Base-by-base conservation (phyloP, 805 yeast species). In the Yamadazyma philogaea region DNA sequence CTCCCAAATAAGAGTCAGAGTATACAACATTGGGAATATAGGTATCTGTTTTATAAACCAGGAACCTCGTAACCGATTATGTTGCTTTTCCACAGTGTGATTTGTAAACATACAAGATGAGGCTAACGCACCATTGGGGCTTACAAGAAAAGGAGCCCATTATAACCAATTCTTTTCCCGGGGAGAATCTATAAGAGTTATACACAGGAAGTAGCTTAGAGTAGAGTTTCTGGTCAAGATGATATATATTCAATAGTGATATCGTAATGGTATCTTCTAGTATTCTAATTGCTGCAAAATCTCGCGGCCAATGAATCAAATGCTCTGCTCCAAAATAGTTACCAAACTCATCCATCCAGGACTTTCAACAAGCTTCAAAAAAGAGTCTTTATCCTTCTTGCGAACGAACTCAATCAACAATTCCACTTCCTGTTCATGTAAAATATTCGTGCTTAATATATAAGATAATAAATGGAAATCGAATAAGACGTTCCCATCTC, bases 311-410 rank as follows among this genome's bases (percentile, higher is more conserved):
- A n/a, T 24, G 3, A 4, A 30, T 34, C 22, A 34, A 21, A 33
- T 48, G 41, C 68, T 62, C 22, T 67, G 72, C 43, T 69, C 73
- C 37, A 69, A 46, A 19, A 70, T 68, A 30, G 89, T 77, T 26
- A 81, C 59, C 45, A 88, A 64, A 1, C 95, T 85, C 70, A 82
- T 84, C 96, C 96, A 88, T 1, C 93, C 93, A 0, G 85, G 81
- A 19, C 77, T 60, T 46, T 82, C 81, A 18, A 82, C 63, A 39
- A 84, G 64, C 40, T 67, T 68, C 46, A 75, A 70, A 40, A 74
- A 75, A 41, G 76, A 77, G 22, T 70, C 74, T 6, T 63, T 51
- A 4, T 68, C 63, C 12, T 69, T 60, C 2, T 61, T 61, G 6
- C 59, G 59, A 2, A 82, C 82, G 19, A 75, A 77, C 15, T 68